Evolutionary conservation across 139 green algal species (phyloP).

Genomic region (Picochlorum costavermella): DNA sequence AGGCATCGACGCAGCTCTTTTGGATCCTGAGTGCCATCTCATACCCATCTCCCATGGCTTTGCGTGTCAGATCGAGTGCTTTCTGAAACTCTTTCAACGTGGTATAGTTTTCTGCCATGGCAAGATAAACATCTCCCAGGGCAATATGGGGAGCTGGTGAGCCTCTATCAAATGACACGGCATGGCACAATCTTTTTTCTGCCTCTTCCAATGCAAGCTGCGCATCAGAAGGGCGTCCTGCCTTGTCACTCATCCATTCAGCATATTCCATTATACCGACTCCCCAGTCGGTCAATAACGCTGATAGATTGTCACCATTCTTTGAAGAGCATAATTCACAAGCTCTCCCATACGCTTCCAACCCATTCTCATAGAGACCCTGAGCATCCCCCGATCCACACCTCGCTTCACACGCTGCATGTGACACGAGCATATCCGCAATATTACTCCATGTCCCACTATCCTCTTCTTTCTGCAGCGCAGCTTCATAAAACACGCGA

Average conservation of each 20-base stretch:
- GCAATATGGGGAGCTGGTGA: conserved; percentile 45
- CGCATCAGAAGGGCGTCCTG: conserved; percentile 15
- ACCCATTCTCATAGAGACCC: neutral
- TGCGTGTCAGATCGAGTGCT: conserved; percentile 7
- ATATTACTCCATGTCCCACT: conserved; percentile 51
- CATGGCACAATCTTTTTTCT: conserved; percentile 27
- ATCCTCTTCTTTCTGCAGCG: conserved; percentile 48
- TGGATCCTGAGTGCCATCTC: conserved; percentile 45
- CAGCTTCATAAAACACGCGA: conserved; percentile 28
- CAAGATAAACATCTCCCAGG: conserved; percentile 54
- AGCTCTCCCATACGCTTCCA: conserved; percentile 25
- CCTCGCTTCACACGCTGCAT: conserved; percentile 25
- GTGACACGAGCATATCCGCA: conserved; percentile 46
- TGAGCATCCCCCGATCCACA: neutral
- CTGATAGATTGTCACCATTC: conserved; percentile 43
- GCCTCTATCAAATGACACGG: conserved; percentile 40
- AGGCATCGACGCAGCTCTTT: conserved; percentile 37
- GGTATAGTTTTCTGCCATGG: conserved; percentile 34
- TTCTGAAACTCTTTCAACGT: neutral
- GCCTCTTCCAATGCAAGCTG: conserved; percentile 43
- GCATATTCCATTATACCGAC: conserved; percentile 36
- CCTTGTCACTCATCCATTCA: conserved; percentile 11
- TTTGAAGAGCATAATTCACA: conserved; percentile 27
- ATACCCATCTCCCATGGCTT: conserved; percentile 55
- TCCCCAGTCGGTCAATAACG: conserved; percentile 74